These are phyloP conservation scores for baker's yeast (Saccharomyces cerevisiae) DNA, from an alignment of 805 yeast genomes.

Conservation along the genomic window DNA sequence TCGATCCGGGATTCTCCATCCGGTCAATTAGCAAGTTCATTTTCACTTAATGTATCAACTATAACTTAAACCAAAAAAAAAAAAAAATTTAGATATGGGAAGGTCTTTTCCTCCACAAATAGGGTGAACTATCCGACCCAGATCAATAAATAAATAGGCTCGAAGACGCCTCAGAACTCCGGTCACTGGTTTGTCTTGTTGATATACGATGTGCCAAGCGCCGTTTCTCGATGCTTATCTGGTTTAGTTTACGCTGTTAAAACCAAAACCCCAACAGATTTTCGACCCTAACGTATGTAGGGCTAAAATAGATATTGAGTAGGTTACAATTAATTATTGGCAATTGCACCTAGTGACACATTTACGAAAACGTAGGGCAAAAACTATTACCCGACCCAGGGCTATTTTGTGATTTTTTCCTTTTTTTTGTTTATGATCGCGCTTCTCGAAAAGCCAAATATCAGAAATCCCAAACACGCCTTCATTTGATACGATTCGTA, in stretches of 20 bases:
- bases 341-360: background rate
- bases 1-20: slow-evolving; percentile 6
- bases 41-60: background rate
- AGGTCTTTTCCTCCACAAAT: background rate
- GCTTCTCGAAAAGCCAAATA: background rate
- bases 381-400: background rate
- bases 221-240: background rate
- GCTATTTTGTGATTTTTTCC: background rate
- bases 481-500: background rate
- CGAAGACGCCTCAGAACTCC: background rate
- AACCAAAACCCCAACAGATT: background rate
- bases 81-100: background rate
- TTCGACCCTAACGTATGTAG: background rate
- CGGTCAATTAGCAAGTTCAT: slow-evolving; percentile 10
- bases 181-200: background rate
- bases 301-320: background rate
- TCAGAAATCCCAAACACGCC: background rate
- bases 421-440: background rate
- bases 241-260: background rate
- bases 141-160: background rate
- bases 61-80: background rate
- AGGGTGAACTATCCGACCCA: background rate
- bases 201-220: background rate
- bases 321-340: background rate
- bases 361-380: background rate